Base-by-base conservation (phyloP, 2,329 filamentous ascomycete species). In the Drechslerella stenobrocha region DNA sequence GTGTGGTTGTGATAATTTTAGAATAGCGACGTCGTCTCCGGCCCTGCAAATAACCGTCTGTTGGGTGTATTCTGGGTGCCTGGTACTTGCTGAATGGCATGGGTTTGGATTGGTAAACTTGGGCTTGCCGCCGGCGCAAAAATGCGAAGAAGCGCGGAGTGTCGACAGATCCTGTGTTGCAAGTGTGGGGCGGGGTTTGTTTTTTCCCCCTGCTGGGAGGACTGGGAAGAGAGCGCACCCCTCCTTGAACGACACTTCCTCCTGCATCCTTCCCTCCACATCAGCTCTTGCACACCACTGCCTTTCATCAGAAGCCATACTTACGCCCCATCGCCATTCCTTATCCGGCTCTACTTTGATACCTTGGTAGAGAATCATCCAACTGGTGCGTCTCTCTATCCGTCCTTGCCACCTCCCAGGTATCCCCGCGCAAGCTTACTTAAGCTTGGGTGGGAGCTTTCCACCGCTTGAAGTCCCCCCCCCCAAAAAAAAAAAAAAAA, bases 121-220 rank as follows among this genome's bases (percentile, higher is more conserved):
- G n/a, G n/a, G n/a, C n/a, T n/a, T n/a, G n/a, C n/a, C n/a, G n/a
- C n/a, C n/a, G n/a, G n/a, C n/a, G n/a, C n/a, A n/a, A n/a, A n/a
- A n/a, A n/a, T n/a, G n/a, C n/a, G n/a, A 32, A 32, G 30, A 32
- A 32, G 30, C 6, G 30, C 7, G n/a, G 46, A 22, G 9, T 22
- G 18, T 1, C n/a, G n/a, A n/a, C n/a, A 20, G 15, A 3, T 7
- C 28, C 57, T 65, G 60, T 52, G 60, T 65, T 65, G 60, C n/a
- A 13, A 42, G 44, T 55, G 52, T 58, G 53, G 52, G 56, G 60
- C 56, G 52, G 59, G 50, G 58, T 57, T 64, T 46, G 35, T 52
- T 45, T n/a, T 42, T 57, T 51, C 45, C 28, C 44, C 52, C 40
- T 37, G 24, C 28, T 58, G 48, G 48, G 57, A 51, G 51, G 59